A percentile compares a stretch with the other conserved stretches of the same genome.
Conservation (phyloP, 2,329 filamentous ascomycete genomes). For the Sodiomyces alkalinus region DNA sequence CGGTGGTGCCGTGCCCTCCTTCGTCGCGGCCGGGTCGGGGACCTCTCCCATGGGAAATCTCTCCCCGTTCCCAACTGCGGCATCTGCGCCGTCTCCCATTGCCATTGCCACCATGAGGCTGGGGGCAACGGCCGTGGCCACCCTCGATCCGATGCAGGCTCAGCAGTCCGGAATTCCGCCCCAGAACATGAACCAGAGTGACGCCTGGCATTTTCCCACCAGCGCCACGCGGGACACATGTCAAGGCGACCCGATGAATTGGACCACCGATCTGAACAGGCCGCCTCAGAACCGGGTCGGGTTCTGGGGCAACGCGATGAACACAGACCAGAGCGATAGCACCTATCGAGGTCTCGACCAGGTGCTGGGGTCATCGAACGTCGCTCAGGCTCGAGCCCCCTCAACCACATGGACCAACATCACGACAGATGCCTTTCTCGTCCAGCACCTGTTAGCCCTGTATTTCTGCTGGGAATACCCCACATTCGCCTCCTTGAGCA, state of each 20-base stretch:
- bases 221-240: slow-evolving; percentile 31
- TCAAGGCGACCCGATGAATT: slow-evolving; percentile 26
- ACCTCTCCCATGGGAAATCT: no score
- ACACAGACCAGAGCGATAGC: slow-evolving; percentile 16
- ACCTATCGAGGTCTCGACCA: slow-evolving; percentile 29
- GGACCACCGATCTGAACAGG: slow-evolving; percentile 22
- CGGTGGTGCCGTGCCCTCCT: slow-evolving; percentile 14
- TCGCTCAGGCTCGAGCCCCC: slow-evolving; percentile 26
- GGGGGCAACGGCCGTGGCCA: slow-evolving; percentile 3
- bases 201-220: no score
- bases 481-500: slow-evolving; percentile 57
- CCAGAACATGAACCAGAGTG: slow-evolving; percentile 33
- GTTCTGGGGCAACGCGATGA: slow-evolving; percentile 31
- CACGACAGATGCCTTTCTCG: slow-evolving; percentile 39
- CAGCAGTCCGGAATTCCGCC: slow-evolving; percentile 21
- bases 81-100: background rate
- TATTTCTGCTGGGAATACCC: slow-evolving; percentile 69
- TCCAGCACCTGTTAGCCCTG: slow-evolving; percentile 47
- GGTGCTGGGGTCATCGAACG: slow-evolving; percentile 28
- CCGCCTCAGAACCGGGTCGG: slow-evolving; percentile 31
- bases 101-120: background rate
- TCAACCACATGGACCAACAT: slow-evolving; percentile 43
- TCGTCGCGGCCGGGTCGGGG: no score
- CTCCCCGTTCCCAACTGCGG: background rate
- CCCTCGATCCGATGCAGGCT: slow-evolving; percentile 17